These are phyloP conservation scores for Cicer judaicum DNA, from an alignment of 306 rosid species.

Conservation along the genomic window DNA sequence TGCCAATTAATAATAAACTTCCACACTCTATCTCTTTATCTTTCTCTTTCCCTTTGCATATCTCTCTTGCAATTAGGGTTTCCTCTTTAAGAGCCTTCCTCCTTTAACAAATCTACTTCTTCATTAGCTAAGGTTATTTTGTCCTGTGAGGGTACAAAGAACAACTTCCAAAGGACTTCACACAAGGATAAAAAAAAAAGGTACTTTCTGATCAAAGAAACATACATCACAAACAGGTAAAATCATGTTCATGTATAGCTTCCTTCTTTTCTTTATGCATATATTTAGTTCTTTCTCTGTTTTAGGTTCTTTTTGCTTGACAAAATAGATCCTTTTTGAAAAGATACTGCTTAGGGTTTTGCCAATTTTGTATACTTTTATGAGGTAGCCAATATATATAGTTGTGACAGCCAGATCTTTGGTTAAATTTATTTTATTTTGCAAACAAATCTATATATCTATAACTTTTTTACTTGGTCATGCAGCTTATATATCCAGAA, in stretches of 20 bases:
- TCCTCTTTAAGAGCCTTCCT: conserved; percentile 51
- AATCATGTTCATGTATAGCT: conserved; percentile 49
- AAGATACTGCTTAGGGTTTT: conserved; percentile 51
- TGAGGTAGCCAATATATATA: conserved; percentile 34
- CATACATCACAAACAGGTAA: conserved; percentile 61
- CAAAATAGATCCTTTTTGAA: conserved; percentile 47
- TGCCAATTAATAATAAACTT: conserved; percentile 54
- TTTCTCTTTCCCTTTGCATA: conserved; percentile 30
- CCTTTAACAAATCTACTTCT: conserved; percentile 50
- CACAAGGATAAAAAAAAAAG: conserved; percentile 48
- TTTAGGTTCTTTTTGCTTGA: conserved; percentile 42
- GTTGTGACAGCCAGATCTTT: conserved; percentile 49
- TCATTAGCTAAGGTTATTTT: conserved; percentile 53
- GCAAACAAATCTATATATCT: conserved; percentile 33
- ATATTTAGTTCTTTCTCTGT: conserved; percentile 38
- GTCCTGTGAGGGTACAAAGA: conserved; percentile 52
- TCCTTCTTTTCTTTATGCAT: conserved; percentile 40
- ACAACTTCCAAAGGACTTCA: conserved; percentile 45
- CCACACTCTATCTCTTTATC: conserved; percentile 30
- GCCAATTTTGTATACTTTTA: conserved; percentile 37
- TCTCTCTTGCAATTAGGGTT: conserved; percentile 62
- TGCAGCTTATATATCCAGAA: conserved; percentile 43
- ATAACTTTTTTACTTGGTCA: conserved; percentile 44
- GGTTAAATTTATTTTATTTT: conserved; percentile 30
- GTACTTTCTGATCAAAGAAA: conserved; percentile 62